Conservation (phyloP, 352 stramenopile genomes). For the Globisporangium mamillatum region DNA sequence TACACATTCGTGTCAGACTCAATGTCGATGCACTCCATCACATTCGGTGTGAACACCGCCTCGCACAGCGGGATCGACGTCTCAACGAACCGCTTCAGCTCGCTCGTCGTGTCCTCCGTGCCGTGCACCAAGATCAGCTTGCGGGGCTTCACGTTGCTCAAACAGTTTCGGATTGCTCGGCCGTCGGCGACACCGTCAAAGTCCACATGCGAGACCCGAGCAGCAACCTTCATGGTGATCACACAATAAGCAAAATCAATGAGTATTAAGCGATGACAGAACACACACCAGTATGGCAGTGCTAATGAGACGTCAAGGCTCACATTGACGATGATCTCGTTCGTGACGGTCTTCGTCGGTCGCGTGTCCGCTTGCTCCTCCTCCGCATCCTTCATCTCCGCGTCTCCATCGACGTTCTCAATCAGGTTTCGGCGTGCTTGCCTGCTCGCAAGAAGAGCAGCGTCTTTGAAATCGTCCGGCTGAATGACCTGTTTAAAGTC, state of each 20-base stretch:
- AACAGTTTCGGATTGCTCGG: constrained; percentile 83
- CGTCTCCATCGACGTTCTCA: constrained; percentile 56
- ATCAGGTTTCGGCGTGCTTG: constrained; percentile 62
- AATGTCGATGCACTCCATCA: constrained; percentile 90
- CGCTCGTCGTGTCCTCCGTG: constrained; percentile 72
- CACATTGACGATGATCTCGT: constrained; percentile 61
- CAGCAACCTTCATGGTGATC: constrained; percentile 41
- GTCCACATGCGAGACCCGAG: constrained; percentile 77
- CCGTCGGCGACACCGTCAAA: constrained; percentile 85
- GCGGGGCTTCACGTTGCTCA: constrained; percentile 87
- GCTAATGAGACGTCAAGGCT: not conserved
- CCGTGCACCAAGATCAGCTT: constrained; percentile 88
- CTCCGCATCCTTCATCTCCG: constrained; percentile 68
- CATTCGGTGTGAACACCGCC: constrained; percentile 81
- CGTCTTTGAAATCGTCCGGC: constrained; percentile 82
- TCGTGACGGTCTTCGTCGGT: constrained; percentile 80
- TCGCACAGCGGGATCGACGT: constrained; percentile 80
- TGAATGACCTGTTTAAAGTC: constrained; percentile 48
- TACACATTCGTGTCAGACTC: constrained; percentile 90
- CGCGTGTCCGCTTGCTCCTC: constrained; percentile 63
- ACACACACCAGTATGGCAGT: not conserved
- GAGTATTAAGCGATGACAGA: not conserved
- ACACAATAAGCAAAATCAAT: not conserved
- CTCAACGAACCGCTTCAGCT: constrained; percentile 85
- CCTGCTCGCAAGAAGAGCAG: constrained; percentile 54